Base-by-base conservation (phyloP, 176 grass and related monocot genomes). In the Secale cereale region DNA sequence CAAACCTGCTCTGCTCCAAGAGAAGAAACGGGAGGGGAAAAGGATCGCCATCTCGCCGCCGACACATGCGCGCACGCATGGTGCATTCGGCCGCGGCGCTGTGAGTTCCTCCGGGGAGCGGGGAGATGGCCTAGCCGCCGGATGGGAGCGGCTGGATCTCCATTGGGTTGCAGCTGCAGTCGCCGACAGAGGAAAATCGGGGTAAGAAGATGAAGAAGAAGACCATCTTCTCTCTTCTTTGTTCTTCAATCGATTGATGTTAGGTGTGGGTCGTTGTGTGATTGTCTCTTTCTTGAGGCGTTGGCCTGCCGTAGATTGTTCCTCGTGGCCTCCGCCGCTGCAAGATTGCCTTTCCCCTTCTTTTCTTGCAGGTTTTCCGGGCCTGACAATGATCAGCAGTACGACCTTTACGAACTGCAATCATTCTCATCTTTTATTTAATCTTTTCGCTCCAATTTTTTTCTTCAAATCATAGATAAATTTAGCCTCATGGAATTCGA, bases 91-190 rank as follows among this genome's bases (percentile, higher is more conserved):
- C 0, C 7, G 79, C n/a, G 13, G 61, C 26, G 84, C 29, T 48
- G 76, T 17, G 52, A 36, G 2, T 6, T 73, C 41, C 67, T 23
- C 35, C 9, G n/a, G 36, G 35, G 28, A 1, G 16, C 10, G 84
- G 33, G 59, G 60, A 70, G 52, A 88, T 79, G 69, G 63, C 76
- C 80, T 92, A 86, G 84, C 37, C 64, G 80, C 48, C 59, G 74
- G 69, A 83, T 79, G 87, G 63, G 39, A 71, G 80, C 84, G 76
- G 91, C 87, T 87, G 84, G 84, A 89, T 92, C 87, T 89, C 84
- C 56, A 50, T 83, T 36, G 84, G 84, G 81, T 87, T 89, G 87
- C 84, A 92, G 91, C 91, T 92, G 91, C 83, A 25, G 50, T 13
- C 25, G 26, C 77, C 61, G 59, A 71, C 23, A 85, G 41, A 73